Base-by-base conservation (phyloP, 2,329 filamentous ascomycete species). In the Fusarium clavum region DNA sequence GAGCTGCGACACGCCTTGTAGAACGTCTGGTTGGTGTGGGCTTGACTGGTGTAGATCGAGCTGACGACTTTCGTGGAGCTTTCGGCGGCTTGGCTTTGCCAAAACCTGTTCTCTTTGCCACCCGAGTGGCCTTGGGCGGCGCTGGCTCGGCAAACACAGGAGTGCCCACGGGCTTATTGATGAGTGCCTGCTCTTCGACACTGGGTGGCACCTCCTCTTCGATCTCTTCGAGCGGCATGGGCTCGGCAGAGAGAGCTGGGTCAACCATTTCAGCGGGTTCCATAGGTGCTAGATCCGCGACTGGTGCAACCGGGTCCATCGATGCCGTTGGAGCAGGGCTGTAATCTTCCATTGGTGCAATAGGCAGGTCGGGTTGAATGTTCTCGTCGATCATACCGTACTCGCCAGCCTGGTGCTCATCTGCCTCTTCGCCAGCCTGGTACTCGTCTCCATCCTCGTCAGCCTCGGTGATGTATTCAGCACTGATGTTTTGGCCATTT, bases 301-400 rank as follows among this genome's bases (percentile, higher is more conserved):
- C 52, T 20, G 55, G 48, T 45, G 60, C 49, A 52, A 60, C 49
- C 6, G 67, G 49, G 20, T 63, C 69, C 56, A 74, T 69, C 22
- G 61, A 60, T 10, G 66, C 69, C 40, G 64, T 43, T 10, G 61
- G 57, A 57, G 61, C 53, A 38, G 66, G 53, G 16, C 66, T 61
- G 22, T 67, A 44, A 12, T 62, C 52, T 6, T 67, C 79, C 45
- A 81, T 79, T 20, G 79, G 74, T n/a, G 77, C 77, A 29, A 75
- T 47, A 9, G 73, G 72, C 44, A 75, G 45, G 27, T 73, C 70
- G 10, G 71, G 73, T 7, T 76, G 61, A 25, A 75, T 75, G 29
- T 76, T 68, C 27, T 74, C 73, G 27, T 71, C 71, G 24, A 57
- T 56, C 20, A 62, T 46, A 12, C 49, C 71, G 18, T 72, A 67